These are phyloP conservation scores for Fomitopsis pulvina DNA, from an alignment of 768 basidiomycete genomes.

Conservation along the genomic window DNA sequence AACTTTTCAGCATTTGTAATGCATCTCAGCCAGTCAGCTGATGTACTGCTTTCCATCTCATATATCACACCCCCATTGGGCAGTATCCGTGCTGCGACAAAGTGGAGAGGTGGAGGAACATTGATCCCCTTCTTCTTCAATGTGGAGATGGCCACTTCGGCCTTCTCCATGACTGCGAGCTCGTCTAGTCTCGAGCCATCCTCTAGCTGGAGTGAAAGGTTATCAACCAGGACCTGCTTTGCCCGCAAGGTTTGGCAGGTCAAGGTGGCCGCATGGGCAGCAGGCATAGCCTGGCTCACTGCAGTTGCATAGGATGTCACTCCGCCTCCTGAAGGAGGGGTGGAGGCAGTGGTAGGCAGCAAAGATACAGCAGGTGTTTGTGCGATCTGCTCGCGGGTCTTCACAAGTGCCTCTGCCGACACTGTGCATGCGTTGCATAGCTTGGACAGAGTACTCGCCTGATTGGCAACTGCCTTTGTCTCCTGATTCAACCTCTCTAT, in stretches of 20 bases:
- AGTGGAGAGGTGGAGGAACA: background rate
- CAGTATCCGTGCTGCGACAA: background rate
- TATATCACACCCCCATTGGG: constrained; percentile 12
- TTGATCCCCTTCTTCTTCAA: background rate
- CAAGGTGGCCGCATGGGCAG: background rate
- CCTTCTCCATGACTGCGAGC: constrained; percentile 13
- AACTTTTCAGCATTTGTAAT: background rate
- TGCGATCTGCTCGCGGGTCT: too few species aligned
- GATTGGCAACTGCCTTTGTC: too few species aligned
- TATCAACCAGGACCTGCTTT: background rate
- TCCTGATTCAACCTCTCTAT: too few species aligned
- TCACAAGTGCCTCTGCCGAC: too few species aligned
- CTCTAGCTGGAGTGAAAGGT: background rate
- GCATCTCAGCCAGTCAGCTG: constrained; percentile 14
- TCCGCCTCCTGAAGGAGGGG: background rate
- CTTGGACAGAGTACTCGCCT: too few species aligned
- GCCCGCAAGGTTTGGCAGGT: background rate
- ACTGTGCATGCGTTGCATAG: too few species aligned
- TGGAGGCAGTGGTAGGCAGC: too few species aligned
- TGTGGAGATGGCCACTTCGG: constrained; percentile 12
- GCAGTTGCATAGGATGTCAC: background rate
- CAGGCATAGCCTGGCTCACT: background rate
- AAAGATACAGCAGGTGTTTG: too few species aligned
- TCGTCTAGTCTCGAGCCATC: constrained; percentile 1
- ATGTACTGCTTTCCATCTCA: constrained; percentile 7